Evolutionary conservation across 2,329 filamentous ascomycete species (phyloP).

Genomic region (Sporothrix euskadiensis): DNA sequence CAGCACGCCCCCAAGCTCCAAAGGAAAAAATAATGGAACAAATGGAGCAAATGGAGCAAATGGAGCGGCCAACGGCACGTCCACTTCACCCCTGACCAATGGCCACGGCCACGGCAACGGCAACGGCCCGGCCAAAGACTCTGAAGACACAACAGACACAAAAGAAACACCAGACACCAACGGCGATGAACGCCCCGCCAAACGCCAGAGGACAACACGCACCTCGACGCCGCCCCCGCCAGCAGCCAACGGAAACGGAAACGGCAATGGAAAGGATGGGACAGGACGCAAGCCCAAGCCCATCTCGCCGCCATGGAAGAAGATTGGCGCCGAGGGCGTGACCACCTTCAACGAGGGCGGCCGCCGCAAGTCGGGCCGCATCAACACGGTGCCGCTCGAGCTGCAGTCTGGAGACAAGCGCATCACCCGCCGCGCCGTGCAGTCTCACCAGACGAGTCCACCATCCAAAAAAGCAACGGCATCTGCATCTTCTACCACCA

Average conservation of each 20-base stretch:
- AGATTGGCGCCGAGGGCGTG: conserved; percentile 77
- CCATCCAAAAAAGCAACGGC: conserved; percentile 30
- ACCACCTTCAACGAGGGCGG: conserved; percentile 79
- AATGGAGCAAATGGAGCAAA: background rate
- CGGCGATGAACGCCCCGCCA: conserved; percentile 54
- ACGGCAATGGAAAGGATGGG: conserved; percentile 22
- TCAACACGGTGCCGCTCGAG: conserved; percentile 59
- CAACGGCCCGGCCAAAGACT: conserved; percentile 21
- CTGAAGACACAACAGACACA: conserved; percentile 38
- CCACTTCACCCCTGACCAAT: conserved; percentile 29
- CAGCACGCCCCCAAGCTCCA: too few species aligned
- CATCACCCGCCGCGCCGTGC: conserved; percentile 50
- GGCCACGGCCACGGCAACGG: conserved; percentile 36
- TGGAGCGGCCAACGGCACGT: background rate
- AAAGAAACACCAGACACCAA: conserved; percentile 31
- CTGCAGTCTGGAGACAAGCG: conserved; percentile 54
- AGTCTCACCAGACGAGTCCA: conserved; percentile 42
- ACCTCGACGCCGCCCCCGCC: conserved; percentile 43
- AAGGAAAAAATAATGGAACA: background rate
- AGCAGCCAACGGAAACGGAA: background rate
- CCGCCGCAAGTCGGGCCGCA: conserved; percentile 65
- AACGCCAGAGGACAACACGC: conserved; percentile 64
- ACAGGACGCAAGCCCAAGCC: conserved; percentile 49
- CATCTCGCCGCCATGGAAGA: conserved; percentile 92
- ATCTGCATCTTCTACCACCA: conserved; percentile 30